These are phyloP conservation scores for Cystobasidium ongulense DNA, from an alignment of 768 basidiomycete species.

Conservation along the genomic window DNA sequence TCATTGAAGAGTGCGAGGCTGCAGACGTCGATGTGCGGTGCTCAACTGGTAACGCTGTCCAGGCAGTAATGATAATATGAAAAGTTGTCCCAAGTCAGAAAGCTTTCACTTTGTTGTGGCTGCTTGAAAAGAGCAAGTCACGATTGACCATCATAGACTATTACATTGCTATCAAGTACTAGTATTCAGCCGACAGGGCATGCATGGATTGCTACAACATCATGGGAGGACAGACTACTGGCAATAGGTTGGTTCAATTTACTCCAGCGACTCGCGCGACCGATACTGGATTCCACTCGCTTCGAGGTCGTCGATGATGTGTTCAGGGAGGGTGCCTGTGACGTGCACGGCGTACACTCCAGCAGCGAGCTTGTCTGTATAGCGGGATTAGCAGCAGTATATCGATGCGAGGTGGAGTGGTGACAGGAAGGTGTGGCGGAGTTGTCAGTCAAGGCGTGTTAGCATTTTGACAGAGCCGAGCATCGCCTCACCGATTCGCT, in stretches of 20 bases:
- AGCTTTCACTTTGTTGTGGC: background rate
- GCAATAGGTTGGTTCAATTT: background rate
- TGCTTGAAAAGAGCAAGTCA: background rate
- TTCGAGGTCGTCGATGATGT: slow-evolving; percentile 62
- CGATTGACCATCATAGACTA: background rate
- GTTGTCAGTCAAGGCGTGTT: background rate
- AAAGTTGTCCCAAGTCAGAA: too few species aligned
- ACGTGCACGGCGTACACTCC: slow-evolving; percentile 85
- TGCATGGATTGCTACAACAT: background rate
- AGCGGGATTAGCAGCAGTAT: too few species aligned
- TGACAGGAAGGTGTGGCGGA: too few species aligned
- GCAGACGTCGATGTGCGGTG: too few species aligned
- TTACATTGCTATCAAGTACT: background rate
- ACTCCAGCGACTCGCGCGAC: slow-evolving; percentile 9
- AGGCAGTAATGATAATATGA: background rate
- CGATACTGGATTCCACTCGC: slow-evolving; percentile 70
- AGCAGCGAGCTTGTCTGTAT: slow-evolving; percentile 71
- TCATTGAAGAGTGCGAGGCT: background rate
- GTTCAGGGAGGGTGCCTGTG: slow-evolving; percentile 41
- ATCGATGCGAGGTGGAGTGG: too few species aligned
- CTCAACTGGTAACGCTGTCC: too few species aligned
- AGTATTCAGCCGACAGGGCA: background rate
- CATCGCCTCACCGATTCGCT: slow-evolving; percentile 66
- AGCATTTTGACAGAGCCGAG: slow-evolving; percentile 33
- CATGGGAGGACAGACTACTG: background rate